Evolutionary conservation across 352 stramenopile genomes (phyloP).

Genomic region (Phytophthora europaea): DNA sequence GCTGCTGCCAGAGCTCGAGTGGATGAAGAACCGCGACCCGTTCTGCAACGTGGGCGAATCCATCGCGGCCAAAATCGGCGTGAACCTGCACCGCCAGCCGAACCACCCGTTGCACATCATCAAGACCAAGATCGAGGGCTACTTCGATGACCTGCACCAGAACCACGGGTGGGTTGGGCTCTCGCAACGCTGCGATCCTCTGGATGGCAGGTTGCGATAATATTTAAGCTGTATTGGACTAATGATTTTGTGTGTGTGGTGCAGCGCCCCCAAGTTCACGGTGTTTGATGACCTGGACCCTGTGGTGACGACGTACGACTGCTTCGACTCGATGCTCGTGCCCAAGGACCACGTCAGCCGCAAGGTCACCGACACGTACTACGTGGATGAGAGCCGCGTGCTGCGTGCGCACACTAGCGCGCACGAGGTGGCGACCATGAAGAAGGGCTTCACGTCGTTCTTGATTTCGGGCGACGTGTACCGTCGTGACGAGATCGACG

Average conservation of each 20-base stretch:
- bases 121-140: conserved; percentile 93
- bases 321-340: conserved; percentile 94
- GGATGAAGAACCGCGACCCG: conserved; percentile 83
- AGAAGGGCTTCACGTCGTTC: conserved; percentile 91
- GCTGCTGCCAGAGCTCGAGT: conserved; percentile 62
- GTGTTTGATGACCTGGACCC: conserved; percentile 91
- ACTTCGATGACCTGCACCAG: conserved; percentile 85
- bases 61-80: conserved; percentile 91
- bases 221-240: neutral
- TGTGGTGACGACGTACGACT: conserved; percentile 89
- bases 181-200: neutral
- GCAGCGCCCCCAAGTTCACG: conserved; percentile 78
- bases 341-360: conserved; percentile 92
- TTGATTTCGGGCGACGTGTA: conserved; percentile 97
- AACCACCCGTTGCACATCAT: conserved; percentile 95
- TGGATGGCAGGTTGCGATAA: neutral
- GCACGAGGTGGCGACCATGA: conserved; percentile 94
- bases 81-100: conserved; percentile 86
- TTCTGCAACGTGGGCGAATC: conserved; percentile 91
- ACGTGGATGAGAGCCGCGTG: conserved; percentile 84
- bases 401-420: conserved; percentile 93
- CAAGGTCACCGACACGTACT: conserved; percentile 92
- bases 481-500: conserved; percentile 99
- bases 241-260: neutral
- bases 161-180: conserved; percentile 51